Percentiles rank a stretch among this genome's conserved stretches.
These are phyloP conservation scores for Mollisiaceae sp. DNA, from an alignment of 2,329 filamentous ascomycete genomes.

Conservation along the genomic window DNA sequence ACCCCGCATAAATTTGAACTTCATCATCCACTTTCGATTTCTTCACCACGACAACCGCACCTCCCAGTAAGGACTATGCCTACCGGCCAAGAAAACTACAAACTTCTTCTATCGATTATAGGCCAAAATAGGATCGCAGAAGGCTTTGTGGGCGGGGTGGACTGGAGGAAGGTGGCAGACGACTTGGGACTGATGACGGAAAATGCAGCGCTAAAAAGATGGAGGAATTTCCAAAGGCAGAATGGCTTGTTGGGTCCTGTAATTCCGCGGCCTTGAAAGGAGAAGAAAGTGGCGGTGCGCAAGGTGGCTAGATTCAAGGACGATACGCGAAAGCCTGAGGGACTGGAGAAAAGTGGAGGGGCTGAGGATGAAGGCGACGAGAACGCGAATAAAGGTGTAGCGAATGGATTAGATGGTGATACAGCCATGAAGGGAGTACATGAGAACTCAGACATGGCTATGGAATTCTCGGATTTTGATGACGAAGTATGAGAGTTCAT, in stretches of 20 bases:
- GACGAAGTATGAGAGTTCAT: neutral
- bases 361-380: neutral
- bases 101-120: conserved; percentile 4
- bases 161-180: neutral
- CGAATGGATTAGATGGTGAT: neutral
- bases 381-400: neutral
- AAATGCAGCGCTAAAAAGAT: neutral
- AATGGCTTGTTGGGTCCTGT: neutral
- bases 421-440: neutral
- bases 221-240: neutral
- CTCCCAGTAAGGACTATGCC: neutral
- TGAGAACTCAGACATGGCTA: neutral
- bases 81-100: conserved; percentile 1
- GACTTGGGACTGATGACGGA: conserved; percentile 4
- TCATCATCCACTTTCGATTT: neutral
- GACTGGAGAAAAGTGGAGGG: neutral
- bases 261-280: neutral
- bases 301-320: neutral
- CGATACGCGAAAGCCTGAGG: neutral
- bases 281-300: neutral
- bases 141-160: neutral
- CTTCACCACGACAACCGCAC: neutral
- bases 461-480: neutral
- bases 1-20: neutral
- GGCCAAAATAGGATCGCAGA: neutral